Evolutionary conservation across 805 yeast species (phyloP).

Genomic region (Wickerhamiella dianesei): DNA sequence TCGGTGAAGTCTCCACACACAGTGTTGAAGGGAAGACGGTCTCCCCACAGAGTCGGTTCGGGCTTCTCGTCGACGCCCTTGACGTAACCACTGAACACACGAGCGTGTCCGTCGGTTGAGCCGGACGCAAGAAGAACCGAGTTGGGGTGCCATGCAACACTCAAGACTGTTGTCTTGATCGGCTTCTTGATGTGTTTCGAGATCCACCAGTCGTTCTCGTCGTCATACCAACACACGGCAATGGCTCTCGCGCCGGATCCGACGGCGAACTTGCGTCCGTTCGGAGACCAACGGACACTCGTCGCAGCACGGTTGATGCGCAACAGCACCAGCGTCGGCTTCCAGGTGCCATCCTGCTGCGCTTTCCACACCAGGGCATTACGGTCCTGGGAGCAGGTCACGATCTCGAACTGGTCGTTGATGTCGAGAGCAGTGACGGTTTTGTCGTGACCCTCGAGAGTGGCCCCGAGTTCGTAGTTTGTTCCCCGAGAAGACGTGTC

Average conservation of each 20-base stretch:
- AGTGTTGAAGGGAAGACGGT: constrained; percentile 86
- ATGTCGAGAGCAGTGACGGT: constrained; percentile 91
- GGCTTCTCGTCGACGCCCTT: constrained; percentile 84
- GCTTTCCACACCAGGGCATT: constrained; percentile 96
- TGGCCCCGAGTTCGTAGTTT: constrained; percentile 50
- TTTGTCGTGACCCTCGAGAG: constrained; percentile 48
- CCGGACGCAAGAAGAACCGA: constrained; percentile 79
- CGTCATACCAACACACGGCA: constrained; percentile 93
- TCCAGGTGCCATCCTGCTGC: constrained; percentile 44
- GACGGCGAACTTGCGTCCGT: constrained; percentile 90
- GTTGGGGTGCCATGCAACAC: constrained; percentile 88
- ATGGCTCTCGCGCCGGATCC: constrained; percentile 90
- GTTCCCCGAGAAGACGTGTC: constrained; percentile 28
- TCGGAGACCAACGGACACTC: constrained; percentile 86
- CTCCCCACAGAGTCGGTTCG: constrained; percentile 78
- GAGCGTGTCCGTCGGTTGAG: constrained; percentile 82
- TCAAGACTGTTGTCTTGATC: constrained; percentile 71
- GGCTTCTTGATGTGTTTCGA: constrained; percentile 95
- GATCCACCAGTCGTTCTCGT: constrained; percentile 98
- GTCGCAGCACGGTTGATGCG: constrained; percentile 95
- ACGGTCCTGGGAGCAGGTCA: constrained; percentile 95
- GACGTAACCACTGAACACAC: constrained; percentile 79
- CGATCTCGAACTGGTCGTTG: constrained; percentile 65
- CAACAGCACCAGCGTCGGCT: constrained; percentile 82
- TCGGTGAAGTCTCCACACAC: constrained; percentile 67